Percentiles rank a stretch among this genome's conserved stretches.
phyloP scores from a whole-genome alignment of 2,329 filamentous ascomycete species.

The Venturia pyrina region DNA sequence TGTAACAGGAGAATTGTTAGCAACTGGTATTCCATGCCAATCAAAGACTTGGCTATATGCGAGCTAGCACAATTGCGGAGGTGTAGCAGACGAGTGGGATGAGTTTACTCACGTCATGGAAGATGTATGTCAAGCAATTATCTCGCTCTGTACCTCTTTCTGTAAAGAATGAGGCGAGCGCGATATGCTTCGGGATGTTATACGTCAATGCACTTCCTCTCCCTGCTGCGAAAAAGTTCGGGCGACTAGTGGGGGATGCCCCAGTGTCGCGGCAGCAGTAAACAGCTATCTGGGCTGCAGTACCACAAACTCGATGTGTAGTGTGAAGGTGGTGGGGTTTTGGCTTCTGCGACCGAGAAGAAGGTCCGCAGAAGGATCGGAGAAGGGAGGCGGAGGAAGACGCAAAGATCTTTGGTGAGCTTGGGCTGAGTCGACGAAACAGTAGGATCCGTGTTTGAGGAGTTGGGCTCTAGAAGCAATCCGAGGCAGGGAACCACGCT shows the following conservation, averaged over 20 bases:
- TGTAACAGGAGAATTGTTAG: background rate
- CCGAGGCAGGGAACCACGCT: background rate
- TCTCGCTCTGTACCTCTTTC: constrained; percentile 3
- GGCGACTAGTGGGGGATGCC: constrained; percentile 1
- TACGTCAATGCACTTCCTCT: background rate
- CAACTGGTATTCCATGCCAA: background rate
- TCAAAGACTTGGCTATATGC: background rate
- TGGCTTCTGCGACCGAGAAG: background rate
- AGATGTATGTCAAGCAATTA: background rate
- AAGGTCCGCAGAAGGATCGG: background rate
- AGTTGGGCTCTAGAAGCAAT: background rate
- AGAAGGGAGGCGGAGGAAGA: background rate
- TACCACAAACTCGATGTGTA: background rate
- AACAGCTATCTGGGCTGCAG: background rate
- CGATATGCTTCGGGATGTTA: background rate
- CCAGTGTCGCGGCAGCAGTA: background rate
- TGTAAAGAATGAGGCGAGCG: background rate
- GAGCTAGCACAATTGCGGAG: background rate
- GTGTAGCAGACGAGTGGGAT: background rate
- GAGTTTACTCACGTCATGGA: constrained; percentile 8
- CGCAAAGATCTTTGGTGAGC: background rate
- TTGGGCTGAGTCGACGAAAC: background rate
- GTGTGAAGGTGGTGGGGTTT: background rate
- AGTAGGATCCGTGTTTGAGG: background rate
- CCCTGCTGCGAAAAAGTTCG: background rate